These are phyloP conservation scores for Ophiosphaerella herpotricha DNA, from an alignment of 2,329 filamentous ascomycete genomes.

Conservation along the genomic window DNA sequence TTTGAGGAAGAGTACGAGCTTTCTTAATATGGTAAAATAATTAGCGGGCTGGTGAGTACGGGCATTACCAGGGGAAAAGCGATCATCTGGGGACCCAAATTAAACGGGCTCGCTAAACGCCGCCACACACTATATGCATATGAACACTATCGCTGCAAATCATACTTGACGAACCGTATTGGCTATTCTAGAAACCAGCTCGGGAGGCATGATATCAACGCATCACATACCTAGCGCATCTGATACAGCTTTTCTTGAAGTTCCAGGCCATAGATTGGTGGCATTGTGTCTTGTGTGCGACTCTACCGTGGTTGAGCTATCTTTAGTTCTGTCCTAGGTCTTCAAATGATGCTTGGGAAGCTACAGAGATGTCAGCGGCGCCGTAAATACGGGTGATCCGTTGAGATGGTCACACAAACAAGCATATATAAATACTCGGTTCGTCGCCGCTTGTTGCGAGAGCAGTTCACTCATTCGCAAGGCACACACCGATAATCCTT, in stretches of 20 bases:
- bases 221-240: slow-evolving; percentile 4
- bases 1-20: slow-evolving; percentile 6
- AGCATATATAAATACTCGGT: slow-evolving; percentile 11
- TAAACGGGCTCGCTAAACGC: slow-evolving; percentile 15
- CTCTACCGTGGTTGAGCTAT: slow-evolving; percentile 6
- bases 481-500: neutral
- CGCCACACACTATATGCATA: slow-evolving; percentile 15
- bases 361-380: slow-evolving; percentile 12
- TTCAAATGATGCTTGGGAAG: neutral
- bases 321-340: neutral
- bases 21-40: slow-evolving; percentile 19
- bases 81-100: slow-evolving; percentile 16
- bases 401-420: neutral
- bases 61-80: slow-evolving; percentile 4
- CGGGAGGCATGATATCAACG: slow-evolving; percentile 2
- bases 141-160: slow-evolving; percentile 8
- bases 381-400: slow-evolving; percentile 2
- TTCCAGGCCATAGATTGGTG: slow-evolving; percentile 2
- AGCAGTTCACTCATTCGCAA: neutral
- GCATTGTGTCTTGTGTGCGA: neutral
- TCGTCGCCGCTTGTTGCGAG: neutral
- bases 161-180: slow-evolving; percentile 1
- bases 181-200: neutral
- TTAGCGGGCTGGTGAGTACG: slow-evolving; percentile 5
- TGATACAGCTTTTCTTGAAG: neutral